Base-by-base conservation (phyloP, 2,329 filamentous ascomycete genomes). In the Aspergillus ibericus region DNA sequence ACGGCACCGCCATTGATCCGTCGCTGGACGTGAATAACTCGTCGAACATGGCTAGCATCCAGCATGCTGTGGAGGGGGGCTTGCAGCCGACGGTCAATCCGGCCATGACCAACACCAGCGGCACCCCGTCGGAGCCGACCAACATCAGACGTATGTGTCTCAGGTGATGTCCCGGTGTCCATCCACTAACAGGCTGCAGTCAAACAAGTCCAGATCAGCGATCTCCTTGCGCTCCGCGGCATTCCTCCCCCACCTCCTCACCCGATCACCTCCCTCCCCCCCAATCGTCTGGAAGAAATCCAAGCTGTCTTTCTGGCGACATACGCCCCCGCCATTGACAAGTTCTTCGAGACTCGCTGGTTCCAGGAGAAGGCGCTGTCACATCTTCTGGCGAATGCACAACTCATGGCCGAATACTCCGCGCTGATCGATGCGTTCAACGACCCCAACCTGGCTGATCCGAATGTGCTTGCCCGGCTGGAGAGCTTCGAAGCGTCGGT, bases 301-400 rank as follows among this genome's bases (percentile, higher is more conserved):
- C 87, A 86, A 63, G 84, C 84, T 61, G 78, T 93, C 15, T 96
- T 90, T 75, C 83, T 85, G 66, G 88, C 88, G 64, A 87, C 92
- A 63, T 96, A 95, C 72, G 89, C 88, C 4, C 84, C 83, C 1
- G 89, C 87, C 7, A 83, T 95, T 48, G 88, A 91, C 73, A 83
- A 84, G 51, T 88, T 95, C 62, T 84, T 96, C 62, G 93, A 97
- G 73, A 90, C 91, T 6, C 83, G 82, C 27, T 98, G 93, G 93
- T 97, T 91, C 77, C 85, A 79, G 25, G 78, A 76, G 36, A 81
- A 81, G 63, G 84, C 82, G 55, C 77, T 83, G 55, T 72, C 72
- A n/a, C 76, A 81, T 53, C 75, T 89, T 2, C 75, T 85, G 58
- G 76, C 74, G 35, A 82, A 89, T 69, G 77, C 80, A 27, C 77